A percentile compares a stretch with the other conserved stretches of the same genome.
Conservation (phyloP, 1,284 basidiomycete genomes). For the Phellopilus nigrolimitatus region DNA sequence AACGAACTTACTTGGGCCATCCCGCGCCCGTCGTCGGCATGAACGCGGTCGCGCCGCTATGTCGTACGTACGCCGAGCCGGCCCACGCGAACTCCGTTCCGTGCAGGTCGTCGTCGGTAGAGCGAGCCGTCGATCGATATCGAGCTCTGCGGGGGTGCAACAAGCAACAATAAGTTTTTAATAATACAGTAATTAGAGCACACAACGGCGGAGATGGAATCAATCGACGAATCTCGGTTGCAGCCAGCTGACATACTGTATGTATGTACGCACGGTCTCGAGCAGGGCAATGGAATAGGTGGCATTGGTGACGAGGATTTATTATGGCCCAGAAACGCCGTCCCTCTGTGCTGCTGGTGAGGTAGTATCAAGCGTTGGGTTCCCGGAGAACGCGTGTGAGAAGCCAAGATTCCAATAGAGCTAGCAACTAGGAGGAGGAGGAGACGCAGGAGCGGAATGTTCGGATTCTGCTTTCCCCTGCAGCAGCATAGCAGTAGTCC, state of each 20-base stretch:
- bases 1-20: constrained; percentile 24
- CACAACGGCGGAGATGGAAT: constrained; percentile 20
- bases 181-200: too few species aligned
- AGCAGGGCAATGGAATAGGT: background rate
- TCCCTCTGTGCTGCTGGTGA: background rate
- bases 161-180: too few species aligned
- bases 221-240: background rate
- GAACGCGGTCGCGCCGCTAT: constrained; percentile 24
- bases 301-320: constrained; percentile 1
- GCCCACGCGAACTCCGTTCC: constrained; percentile 27
- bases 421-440: too few species aligned
- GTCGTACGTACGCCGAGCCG: constrained; percentile 28
- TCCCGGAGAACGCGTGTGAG: too few species aligned
- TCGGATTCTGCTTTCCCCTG: too few species aligned
- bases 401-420: too few species aligned
- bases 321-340: constrained; percentile 3
- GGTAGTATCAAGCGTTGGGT: background rate
- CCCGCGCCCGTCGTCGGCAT: constrained; percentile 24
- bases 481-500: too few species aligned
- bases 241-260: too few species aligned
- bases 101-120: constrained; percentile 23
- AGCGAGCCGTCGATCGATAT: constrained; percentile 24
- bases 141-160: too few species aligned
- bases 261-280: background rate
- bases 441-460: too few species aligned